Base-by-base conservation (phyloP, 2,329 filamentous ascomycete genomes). In the Ceratocystis colombiana region DNA sequence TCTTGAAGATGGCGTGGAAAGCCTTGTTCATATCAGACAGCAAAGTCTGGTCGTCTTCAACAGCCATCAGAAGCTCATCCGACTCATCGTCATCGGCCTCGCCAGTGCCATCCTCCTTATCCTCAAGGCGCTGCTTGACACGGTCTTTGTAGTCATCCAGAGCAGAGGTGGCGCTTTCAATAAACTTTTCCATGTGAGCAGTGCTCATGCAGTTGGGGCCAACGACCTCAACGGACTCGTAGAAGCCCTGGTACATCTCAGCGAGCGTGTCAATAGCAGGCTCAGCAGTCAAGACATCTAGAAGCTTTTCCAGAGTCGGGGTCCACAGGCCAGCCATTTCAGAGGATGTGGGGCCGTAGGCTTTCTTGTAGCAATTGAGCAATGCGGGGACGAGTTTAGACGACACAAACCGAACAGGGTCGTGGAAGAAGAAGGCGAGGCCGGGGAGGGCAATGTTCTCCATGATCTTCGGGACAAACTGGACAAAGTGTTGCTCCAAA, bases 21-120 rank as follows among this genome's bases (percentile, higher is more conserved):
- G 94, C 93, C 80, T 99, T 99, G 84, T 99, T 99, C 94, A 99
- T 99, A 73, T 99, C 94, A 1, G 92, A 96, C 55, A 99, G 82
- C 20, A 99, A 82, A 25, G 91, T 96, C 77, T 97, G 93, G 74
- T 99, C 94, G 71, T 99, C 94, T 75, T 99, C 94, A 61, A 99
- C 92, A 12, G 93, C 94, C 71, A 95, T 88, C 41, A 95, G 81
- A 57, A 87, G 84, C 64, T 96, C 93, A 71, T 96, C 89, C 17
- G 87, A 87, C 68, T 94, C 87, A 72, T 96, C 92, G 70, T 96
- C 93, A 17, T 88, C 92, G 67, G 97, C 93, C 64, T 95, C 91
- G 2, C 86, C 85, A 25, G 93, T 88, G 12, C 77, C 78, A 8
- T 80, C 82, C 61, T 85, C 88, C 71, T 87, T 86, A 61, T 97